Evolutionary conservation across 495 filamentous ascomycete genomes (phyloP), one percentile per base, ranked within the genome.

Genomic region (Pseudevernia furfuracea): DNA sequence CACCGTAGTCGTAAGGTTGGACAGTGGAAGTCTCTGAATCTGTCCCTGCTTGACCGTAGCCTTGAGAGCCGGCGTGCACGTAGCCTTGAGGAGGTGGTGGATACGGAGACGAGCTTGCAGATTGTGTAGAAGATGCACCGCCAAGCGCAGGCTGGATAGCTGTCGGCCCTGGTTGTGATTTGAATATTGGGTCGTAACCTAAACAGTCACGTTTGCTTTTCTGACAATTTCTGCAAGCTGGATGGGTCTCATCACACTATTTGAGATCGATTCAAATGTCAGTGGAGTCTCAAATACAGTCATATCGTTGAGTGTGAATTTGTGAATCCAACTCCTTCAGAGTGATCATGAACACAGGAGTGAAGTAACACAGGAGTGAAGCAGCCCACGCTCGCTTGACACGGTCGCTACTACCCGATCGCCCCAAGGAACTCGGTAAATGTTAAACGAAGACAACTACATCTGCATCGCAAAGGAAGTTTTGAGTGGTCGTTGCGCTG

Each of bases 181-280:
- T 95, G 79, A 98, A 98, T 66, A 97, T 95, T 44, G 94, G 94
- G 74, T 98, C 94, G 85, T 98, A 98, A 55, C 94, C 94, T 59
- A 96, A 75, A 73, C 94, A 98, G 72, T 97, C 94, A 70, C 94
- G 89, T 76, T 97, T 97, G 71, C 91, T 96, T 77, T 97, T 98
- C 72, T 92, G 88, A 77, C 94, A 98, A 76, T 98, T 98, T 71
- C 92, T 87, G 80, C 94, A 98, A 58, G 88, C 84, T 11, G 94
- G 94, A 77, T 97, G 92, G 36, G 83, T 85, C 80, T 98, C 94
- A 82, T 98, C 94, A 79, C 94, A 98, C 94, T 98, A 65, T 30
- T 58, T 68, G 60, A 68, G 15, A 61, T 69, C 60, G 70, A 65
- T 11, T 5, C 6, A 30, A 12, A 11, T 0, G 62, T 64, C 34